Evolutionary conservation across 2,329 filamentous ascomycete genomes (phyloP), one percentile per base, ranked within the genome.

Genomic region (Fusarium domesticum): DNA sequence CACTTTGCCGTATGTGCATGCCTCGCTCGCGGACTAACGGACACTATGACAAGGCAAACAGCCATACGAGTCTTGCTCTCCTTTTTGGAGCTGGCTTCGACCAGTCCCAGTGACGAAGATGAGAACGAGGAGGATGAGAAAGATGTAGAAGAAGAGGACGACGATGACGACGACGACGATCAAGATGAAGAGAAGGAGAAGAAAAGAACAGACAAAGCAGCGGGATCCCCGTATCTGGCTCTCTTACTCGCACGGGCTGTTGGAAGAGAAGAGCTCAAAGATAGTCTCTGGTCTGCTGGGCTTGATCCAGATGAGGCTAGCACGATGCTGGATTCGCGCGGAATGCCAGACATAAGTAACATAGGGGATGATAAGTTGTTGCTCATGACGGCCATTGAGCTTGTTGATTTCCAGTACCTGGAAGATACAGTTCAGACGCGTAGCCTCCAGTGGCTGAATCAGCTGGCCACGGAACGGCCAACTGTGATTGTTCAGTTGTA

Each of bases 1-100:
- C 83, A 86, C 57, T 83, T 81, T 53, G 82, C 83, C 1, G 75
- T 84, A 1, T 83, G 79, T 54, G 81, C 81, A 14, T 82, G 79
- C 50, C 68, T 87, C 4, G 76, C 81, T 3, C 76, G 83, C 33
- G 83, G 83, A 2, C 70, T 86, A 12, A 81, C 80, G 0, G 82
- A 85, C 51, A 76, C 77, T 2, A 70, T 75, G 31, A 86, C 83
- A 7, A 79, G 78, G 53, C 62, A 73, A 10, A 77, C 76, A 12
- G 75, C 81, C 3, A 72, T 84, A 38, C 73, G 79, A 16, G 79
- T 85, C 4, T 62, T 87, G 6, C 78, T 78, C 2, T 79, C 80
- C 0, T 83, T 86, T 48, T 62, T 86, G 1, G 65, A 66, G 33
- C 64, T 68, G 51, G 63, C 55, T 2, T 59, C 56, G 43, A 55